Base-by-base conservation (phyloP, 2,329 filamentous ascomycete species). In the Aspergillus amoenus region DNA sequence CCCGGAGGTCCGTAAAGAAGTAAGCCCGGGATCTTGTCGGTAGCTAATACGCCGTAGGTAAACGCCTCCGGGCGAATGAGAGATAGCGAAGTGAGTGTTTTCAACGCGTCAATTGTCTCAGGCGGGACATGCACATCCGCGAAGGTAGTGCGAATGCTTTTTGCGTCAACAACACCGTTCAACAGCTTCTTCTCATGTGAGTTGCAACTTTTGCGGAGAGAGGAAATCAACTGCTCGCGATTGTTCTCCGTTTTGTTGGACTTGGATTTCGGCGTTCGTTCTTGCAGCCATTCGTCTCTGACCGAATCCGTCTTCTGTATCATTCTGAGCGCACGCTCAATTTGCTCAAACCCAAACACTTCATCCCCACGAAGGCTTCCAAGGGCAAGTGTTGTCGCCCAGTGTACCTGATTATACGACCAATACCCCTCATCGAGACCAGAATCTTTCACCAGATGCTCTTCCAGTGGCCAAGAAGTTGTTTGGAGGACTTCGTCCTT, bases 61-160 rank as follows among this genome's bases (percentile, higher is more conserved):
- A 97, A 99, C n/a, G 93, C 93, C 61, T 97, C 93, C 0, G 94
- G 94, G 0, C 93, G 87, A 50, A 91, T 81, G 5, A 99, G 81
- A 0, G 93, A 94, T 17, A 99, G 80, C 1, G 90, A 91, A 0
- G 94, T 99, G 50, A 97, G 82, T 5, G 91, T 91, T 71, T 93
- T 92, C 54, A 99, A 81, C 1, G 93, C 89, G 21, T 94, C 90
- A 30, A 95, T 89, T 2, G 91, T 96, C 59, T 93, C 91, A 0
- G 82, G 76, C 0, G 92, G 87, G 2, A 88, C 91, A 66, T 96
- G 91, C 18, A 99, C 89, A 70, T 96, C 90, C 22, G 84, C 81
- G 70, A 97, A 99, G 0, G 91, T 95, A 0, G 90, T 95, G 60
- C 87, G 87, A 63, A 99, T 91, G 66, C 89, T 89, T 46, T 87